Base-by-base conservation (phyloP, 2,329 filamentous ascomycete species). In the Fusarium secorum region DNA sequence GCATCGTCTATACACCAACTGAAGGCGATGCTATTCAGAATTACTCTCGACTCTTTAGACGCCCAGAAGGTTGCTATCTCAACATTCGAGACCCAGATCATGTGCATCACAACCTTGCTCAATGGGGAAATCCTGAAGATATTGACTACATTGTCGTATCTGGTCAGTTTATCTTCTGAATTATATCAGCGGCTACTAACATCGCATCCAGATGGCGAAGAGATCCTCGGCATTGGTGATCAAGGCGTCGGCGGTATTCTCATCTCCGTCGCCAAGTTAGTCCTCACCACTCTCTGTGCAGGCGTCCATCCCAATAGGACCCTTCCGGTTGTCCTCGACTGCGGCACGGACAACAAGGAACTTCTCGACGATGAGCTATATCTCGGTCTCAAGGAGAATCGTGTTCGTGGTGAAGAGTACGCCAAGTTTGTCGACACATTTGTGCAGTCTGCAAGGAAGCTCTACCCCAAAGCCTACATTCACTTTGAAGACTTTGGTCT, bases 401-500 rank as follows among this genome's bases (percentile, higher is more conserved):
- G 94, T 18, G 87, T 89, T 0, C 83, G 90, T 4, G 94, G 94
- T 0, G 82, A 92, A 72, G 81, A 89, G 73, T 97, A 97, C 75
- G 92, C 95, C 76, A 79, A 87, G 1, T 93, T 97, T 66, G 88
- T 97, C 3, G 91, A 93, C 48, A 87, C 82, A 0, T 97, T 97
- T 75, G 88, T 97, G 13, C 82, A 85, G 55, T 85, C 89, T 0
- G 91, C 91, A 1, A 84, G 89, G 46, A 89, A 91, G 73, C 84
- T 89, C 4, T 97, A 91, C 66, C 94, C 94, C 0, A 89, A 86
- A 48, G 93, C 94, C 0, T 95, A 95, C 74, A 91, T 97, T 24
- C 94, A 97, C 76, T 97, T 97, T 74, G 93, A 97, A 75, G 94
- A 97, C 76, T 97, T 97, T 81, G 94, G 93, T 1, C 81, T 97